Conservation (phyloP, 1,284 basidiomycete genomes). For the Cerioporus squamosus region DNA sequence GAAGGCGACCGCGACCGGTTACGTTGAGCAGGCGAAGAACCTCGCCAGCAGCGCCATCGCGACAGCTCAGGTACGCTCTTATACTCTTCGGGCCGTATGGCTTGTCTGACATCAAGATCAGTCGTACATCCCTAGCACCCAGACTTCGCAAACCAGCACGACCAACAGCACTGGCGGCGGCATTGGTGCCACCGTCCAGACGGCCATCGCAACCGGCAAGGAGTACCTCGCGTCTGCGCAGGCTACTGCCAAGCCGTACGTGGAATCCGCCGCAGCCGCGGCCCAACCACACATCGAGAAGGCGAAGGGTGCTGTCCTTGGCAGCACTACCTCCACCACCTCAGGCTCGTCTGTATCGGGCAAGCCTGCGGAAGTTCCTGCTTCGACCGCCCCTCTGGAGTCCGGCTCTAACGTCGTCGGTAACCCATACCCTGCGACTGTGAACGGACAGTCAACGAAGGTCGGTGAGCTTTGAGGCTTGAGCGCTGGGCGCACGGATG, state of each 20-base stretch:
- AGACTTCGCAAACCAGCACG: conserved; percentile 12
- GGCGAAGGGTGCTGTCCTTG: conserved; percentile 28
- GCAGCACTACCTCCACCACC: conserved; percentile 3
- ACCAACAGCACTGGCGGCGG: conserved; percentile 2
- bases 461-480: conserved; percentile 23
- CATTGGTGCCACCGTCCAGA: conserved; percentile 40
- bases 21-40: conserved; percentile 56
- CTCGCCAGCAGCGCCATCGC: conserved; percentile 48
- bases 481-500: neutral
- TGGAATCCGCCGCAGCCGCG: conserved; percentile 43
- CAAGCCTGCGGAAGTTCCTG: conserved; percentile 38
- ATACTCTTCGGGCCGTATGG: neutral
- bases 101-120: conserved; percentile 3
- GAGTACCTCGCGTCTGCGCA: conserved; percentile 46
- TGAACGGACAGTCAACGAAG: conserved; percentile 28
- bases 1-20: conserved; percentile 41
- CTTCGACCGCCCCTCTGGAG: conserved; percentile 47
- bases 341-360: conserved; percentile 14
- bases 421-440: conserved; percentile 39
- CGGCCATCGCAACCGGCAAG: conserved; percentile 45
- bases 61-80: conserved; percentile 53
- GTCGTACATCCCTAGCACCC: conserved; percentile 32
- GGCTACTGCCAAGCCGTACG: conserved; percentile 42
- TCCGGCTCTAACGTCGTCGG: conserved; percentile 43
- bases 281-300: conserved; percentile 37